Evolutionary conservation across 805 yeast genomes (phyloP), one percentile per base, ranked within the genome.

Genomic region (Candida montana): DNA sequence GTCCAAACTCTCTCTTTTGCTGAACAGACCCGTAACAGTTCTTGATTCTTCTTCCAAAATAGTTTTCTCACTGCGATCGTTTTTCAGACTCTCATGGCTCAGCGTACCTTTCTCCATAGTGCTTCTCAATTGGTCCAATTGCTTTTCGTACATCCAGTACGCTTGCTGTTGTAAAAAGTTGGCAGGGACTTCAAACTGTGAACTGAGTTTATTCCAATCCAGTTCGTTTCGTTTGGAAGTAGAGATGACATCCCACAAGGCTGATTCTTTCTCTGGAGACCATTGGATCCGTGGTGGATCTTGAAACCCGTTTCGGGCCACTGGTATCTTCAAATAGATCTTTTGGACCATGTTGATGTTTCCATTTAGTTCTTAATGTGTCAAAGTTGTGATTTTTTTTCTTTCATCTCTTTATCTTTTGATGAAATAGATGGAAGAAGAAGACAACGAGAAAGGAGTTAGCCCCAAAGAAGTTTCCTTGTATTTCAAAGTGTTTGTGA

Each of bases 131-230:
- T 54, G 55, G 21, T 57, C 58, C 20, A 57, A 37, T 36, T 57
- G 59, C 26, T 44, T 48, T 30, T 57, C 61, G 28, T 57, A 57
- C 11, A 57, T 42, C 59, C 61, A 55, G 27, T 46, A 57, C 7
- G 58, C 54, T 27, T 54, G 59, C 29, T 54, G 59, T 38, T 57
- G 61, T 2, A 57, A 44, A 18, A 57, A 57, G 8, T 48, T 45
- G 4, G 48, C 44, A 16, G 58, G 55, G 4, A 52, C 59, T 5
- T 46, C 44, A 15, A 55, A 55, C 30, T 49, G 30, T 28, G 12
- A 2, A 4, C 33, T 19, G 2, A 27, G 31, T 21, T 18, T 38
- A 26, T 32, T 18, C 51, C 61, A 57, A 19, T 55, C 51, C 2
- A 57, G 46, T 5, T 57, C 60, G 5, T 43, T 44, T 38, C 50